Base-by-base conservation (phyloP, 352 stramenopile genomes). In the Globisporangium polare region DNA sequence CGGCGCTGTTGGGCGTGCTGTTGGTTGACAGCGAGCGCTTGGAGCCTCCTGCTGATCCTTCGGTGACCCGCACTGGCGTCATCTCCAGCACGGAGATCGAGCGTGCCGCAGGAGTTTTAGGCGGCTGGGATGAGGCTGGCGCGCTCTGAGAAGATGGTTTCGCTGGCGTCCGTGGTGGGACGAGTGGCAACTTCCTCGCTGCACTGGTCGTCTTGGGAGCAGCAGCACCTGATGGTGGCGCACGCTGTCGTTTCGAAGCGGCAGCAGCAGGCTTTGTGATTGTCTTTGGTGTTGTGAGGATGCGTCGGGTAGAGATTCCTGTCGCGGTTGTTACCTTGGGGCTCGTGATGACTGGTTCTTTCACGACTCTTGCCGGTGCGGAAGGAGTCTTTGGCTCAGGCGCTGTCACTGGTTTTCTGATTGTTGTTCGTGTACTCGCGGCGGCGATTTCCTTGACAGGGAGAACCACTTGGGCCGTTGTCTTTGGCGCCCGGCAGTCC, bases 401-500 rank as follows among this genome's bases (percentile, higher is more conserved):
- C 12, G 33, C 6, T 4, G 15, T 15, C 24, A 57, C 13, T 15
- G 12, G 31, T 49, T 18, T 2, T 18, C 26, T 43, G 5, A 17
- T 37, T 22, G 57, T 53, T 37, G 53, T 29, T 15, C 39, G 22
- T 55, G 29, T 35, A 35, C 31, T 8, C 22, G 8, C 41, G 47
- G 41, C 7, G 41, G 41, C 13, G 20, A 18, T 13, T 41, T 60
- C 37, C 26, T 46, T 52, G 39, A 17, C 8, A 4, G 24, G 9
- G 24, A 22, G 24, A 2, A 4, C 13, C 46, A 51, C 68, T 58
- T 71, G 71, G 29, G 54, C 47, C n/a, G 60, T 50, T n/a, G 60
- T 60, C 22, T 65, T 81, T 6, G 63, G 35, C 20, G 63, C 68
- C 8, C 68, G 59, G 41, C 81, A 90, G n/a, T 75, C 71, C 5